Conservation (phyloP, 2,329 filamentous ascomycete genomes). For the Cercospora berteroae region DNA sequence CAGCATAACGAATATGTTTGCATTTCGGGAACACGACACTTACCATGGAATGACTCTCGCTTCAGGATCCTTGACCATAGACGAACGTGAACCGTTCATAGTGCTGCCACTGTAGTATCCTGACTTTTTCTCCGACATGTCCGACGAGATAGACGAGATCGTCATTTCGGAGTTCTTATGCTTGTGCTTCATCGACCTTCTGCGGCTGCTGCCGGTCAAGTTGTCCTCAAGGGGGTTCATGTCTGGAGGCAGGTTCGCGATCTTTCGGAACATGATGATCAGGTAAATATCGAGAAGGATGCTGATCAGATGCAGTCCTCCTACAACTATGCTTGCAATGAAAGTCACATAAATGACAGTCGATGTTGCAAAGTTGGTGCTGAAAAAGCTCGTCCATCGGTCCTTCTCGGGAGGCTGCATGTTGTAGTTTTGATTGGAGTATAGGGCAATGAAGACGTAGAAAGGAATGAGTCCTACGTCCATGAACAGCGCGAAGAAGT, state of each 20-base stretch:
- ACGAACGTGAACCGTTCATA: slow-evolving; percentile 40
- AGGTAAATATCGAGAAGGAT: slow-evolving; percentile 72
- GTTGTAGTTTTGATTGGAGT: slow-evolving; percentile 54
- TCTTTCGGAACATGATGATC: slow-evolving; percentile 75
- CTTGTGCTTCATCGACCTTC: slow-evolving; percentile 62
- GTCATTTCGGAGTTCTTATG: slow-evolving; percentile 63
- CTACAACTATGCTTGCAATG: slow-evolving; percentile 63
- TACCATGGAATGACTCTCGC: slow-evolving; percentile 64
- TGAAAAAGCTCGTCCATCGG: slow-evolving; percentile 69
- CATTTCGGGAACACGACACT: not conserved
- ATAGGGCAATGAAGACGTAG: slow-evolving; percentile 58
- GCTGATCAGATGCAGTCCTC: slow-evolving; percentile 68
- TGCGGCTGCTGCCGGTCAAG: slow-evolving; percentile 62
- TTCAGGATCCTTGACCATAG: slow-evolving; percentile 43
- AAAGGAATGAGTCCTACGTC: slow-evolving; percentile 67
- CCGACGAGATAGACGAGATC: slow-evolving; percentile 32
- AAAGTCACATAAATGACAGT: slow-evolving; percentile 65
- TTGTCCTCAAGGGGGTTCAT: slow-evolving; percentile 92
- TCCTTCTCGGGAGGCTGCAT: slow-evolving; percentile 45
- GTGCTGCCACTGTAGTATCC: slow-evolving; percentile 50
- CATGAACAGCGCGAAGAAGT: slow-evolving; percentile 73
- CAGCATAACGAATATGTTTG: not conserved
- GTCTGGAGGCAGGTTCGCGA: slow-evolving; percentile 78
- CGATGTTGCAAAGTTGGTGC: slow-evolving; percentile 53
- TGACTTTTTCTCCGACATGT: slow-evolving; percentile 58